Conservation (phyloP, 306 rosid genomes). For the Luffa acutangula region DNA sequence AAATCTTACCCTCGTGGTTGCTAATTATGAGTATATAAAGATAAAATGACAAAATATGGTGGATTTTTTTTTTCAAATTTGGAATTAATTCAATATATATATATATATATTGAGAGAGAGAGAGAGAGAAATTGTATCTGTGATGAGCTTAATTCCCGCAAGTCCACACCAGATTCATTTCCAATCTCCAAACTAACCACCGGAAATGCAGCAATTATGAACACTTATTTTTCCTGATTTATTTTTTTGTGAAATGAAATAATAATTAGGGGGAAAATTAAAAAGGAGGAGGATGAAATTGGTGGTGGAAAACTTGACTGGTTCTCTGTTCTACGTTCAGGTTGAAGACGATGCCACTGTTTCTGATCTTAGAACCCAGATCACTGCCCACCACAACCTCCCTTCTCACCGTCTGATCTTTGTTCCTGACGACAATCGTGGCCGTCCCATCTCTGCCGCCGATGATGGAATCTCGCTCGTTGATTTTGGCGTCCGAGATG, state of each 20-base stretch:
- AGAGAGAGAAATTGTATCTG: background rate
- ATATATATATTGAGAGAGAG: background rate
- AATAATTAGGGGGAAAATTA: background rate
- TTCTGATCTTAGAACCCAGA: slow-evolving; percentile 34
- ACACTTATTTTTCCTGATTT: too few species aligned
- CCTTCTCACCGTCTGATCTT: slow-evolving; percentile 43
- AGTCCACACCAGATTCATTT: background rate
- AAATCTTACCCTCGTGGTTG: too few species aligned
- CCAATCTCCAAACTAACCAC: background rate
- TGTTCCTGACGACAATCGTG: slow-evolving; percentile 12
- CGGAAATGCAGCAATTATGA: background rate
- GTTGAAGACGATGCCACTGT: slow-evolving; percentile 25
- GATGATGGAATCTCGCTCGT: slow-evolving; percentile 25
- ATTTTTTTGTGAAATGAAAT: background rate
- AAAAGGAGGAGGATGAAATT: slow-evolving; percentile 10
- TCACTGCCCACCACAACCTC: slow-evolving; percentile 33
- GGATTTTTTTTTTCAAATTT: too few species aligned
- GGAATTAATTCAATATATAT: background rate
- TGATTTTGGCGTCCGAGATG: slow-evolving; percentile 49
- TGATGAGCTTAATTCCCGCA: background rate
- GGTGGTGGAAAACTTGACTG: slow-evolving; percentile 32
- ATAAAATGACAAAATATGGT: too few species aligned
- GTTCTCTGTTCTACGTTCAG: slow-evolving; percentile 22
- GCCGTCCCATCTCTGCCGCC: background rate
- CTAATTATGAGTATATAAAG: too few species aligned